These are phyloP conservation scores for Allium fistulosum DNA, from an alignment of 106 monocot species.

Conservation along the genomic window DNA sequence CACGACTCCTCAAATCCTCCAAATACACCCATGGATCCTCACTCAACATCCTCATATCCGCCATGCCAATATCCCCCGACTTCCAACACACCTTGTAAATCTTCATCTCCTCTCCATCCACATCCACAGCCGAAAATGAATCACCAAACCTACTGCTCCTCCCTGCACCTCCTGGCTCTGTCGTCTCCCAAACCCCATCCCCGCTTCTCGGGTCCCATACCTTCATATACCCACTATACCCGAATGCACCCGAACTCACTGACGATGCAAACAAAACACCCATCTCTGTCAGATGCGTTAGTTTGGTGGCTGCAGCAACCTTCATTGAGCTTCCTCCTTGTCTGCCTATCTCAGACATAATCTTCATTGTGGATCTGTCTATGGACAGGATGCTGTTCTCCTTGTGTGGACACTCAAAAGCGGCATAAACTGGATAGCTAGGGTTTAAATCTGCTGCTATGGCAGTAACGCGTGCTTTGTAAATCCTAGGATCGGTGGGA, in stretches of 20 bases:
- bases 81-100: slow-evolving; percentile 92
- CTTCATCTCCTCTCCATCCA: slow-evolving; percentile 31
- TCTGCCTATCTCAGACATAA: slow-evolving; percentile 56
- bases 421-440: slow-evolving; percentile 39
- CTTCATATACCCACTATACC: slow-evolving; percentile 90
- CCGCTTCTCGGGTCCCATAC: slow-evolving; percentile 76
- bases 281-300: slow-evolving; percentile 33
- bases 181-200: slow-evolving; percentile 78
- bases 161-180: slow-evolving; percentile 63
- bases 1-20: slow-evolving; percentile 33
- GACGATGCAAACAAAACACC: slow-evolving; percentile 62
- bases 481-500: slow-evolving; percentile 58
- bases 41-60: slow-evolving; percentile 72
- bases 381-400: slow-evolving; percentile 86
- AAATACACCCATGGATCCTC: slow-evolving; percentile 86
- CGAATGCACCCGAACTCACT: slow-evolving; percentile 77
- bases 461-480: slow-evolving; percentile 72
- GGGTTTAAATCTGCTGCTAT: slow-evolving; percentile 27
- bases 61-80: slow-evolving; percentile 75
- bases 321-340: slow-evolving; percentile 57
- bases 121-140: slow-evolving; percentile 70
- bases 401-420: slow-evolving; percentile 80
- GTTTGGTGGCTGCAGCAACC: slow-evolving; percentile 37
- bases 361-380: slow-evolving; percentile 45
- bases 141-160: slow-evolving; percentile 70